These are phyloP conservation scores for Metarhizium guizhouense DNA, from an alignment of 2,329 filamentous ascomycete genomes.

Conservation along the genomic window DNA sequence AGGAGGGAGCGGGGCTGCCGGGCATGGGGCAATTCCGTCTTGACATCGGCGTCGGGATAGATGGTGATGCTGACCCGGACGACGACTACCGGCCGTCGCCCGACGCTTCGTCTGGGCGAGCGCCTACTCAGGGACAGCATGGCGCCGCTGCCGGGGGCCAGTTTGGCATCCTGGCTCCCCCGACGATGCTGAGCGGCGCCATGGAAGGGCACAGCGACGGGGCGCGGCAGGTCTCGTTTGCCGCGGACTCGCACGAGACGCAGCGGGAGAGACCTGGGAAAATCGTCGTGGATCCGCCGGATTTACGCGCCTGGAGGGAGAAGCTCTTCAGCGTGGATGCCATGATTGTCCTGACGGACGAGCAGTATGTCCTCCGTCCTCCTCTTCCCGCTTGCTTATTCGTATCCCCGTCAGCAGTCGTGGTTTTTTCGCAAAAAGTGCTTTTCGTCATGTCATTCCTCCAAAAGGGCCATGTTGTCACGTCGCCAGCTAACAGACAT, in stretches of 20 bases:
- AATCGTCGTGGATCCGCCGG: constrained; percentile 56
- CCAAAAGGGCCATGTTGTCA: no score
- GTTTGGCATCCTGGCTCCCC: constrained; percentile 37
- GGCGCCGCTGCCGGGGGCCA: constrained; percentile 19
- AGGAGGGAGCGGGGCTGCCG: constrained; percentile 5
- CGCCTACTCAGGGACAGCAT: background rate
- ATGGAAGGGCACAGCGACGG: background rate
- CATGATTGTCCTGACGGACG: constrained; percentile 61
- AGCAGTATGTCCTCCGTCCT: constrained; percentile 49
- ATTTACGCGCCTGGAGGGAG: constrained; percentile 60
- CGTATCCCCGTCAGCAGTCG: no score
- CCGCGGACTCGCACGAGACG: background rate
- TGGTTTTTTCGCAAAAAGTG: no score
- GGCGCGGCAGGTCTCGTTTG: background rate
- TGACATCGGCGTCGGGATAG: constrained; percentile 2
- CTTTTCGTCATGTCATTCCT: no score
- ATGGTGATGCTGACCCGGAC: background rate
- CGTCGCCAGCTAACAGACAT: background rate
- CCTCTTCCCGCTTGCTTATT: background rate
- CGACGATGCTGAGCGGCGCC: constrained; percentile 12
- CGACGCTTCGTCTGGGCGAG: background rate
- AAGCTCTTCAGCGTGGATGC: constrained; percentile 69
- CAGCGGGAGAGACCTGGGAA: constrained; percentile 42
- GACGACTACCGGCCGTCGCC: background rate
- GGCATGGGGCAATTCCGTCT: constrained; percentile 7